Evolutionary conservation across 2,329 filamentous ascomycete species (phyloP).

Genomic region (Ophiostoma himal-ulmi): DNA sequence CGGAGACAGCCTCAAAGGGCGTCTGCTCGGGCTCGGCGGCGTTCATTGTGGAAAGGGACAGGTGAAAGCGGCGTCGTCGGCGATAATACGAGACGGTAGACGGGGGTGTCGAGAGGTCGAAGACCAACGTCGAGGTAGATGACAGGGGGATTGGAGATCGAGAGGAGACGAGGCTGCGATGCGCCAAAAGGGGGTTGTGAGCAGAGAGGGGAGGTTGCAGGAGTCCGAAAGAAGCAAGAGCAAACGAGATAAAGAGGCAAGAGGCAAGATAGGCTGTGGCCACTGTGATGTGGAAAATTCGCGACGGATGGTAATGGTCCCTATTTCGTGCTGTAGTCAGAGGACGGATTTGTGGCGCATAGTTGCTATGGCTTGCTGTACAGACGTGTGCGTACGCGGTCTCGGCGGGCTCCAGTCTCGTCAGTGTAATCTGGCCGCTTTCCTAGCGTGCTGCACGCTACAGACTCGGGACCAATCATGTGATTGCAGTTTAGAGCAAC

Average conservation of each 20-base stretch:
- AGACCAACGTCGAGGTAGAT: not conserved
- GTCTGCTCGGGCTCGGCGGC: constrained; percentile 80
- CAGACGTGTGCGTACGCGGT: not conserved
- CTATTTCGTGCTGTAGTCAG: not conserved
- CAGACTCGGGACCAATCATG: constrained; percentile 18
- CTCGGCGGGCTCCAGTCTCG: constrained; percentile 7
- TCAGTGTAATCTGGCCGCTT: constrained; percentile 26
- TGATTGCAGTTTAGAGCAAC: constrained; percentile 1
- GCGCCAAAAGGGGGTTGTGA: constrained; percentile 10
- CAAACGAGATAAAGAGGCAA: constrained; percentile 9
- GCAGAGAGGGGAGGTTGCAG: not conserved
- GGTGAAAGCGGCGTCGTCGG: not conserved
- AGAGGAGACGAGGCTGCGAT: not conserved
- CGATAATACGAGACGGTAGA: not conserved
- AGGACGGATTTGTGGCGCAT: not conserved
- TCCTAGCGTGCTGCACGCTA: constrained; percentile 8
- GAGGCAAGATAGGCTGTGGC: constrained; percentile 5
- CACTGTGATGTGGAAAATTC: constrained; percentile 16
- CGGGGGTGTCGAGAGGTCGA: not conserved
- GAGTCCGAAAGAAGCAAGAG: constrained; percentile 3
- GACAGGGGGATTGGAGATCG: not conserved
- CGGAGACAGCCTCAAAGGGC: constrained; percentile 82
- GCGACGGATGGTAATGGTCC: constrained; percentile 11
- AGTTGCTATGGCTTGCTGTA: not conserved
- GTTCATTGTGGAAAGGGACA: constrained; percentile 58